phyloP scores from a whole-genome alignment of 73 alveolate genomes.

The Symbiodinium pilosum region DNA sequence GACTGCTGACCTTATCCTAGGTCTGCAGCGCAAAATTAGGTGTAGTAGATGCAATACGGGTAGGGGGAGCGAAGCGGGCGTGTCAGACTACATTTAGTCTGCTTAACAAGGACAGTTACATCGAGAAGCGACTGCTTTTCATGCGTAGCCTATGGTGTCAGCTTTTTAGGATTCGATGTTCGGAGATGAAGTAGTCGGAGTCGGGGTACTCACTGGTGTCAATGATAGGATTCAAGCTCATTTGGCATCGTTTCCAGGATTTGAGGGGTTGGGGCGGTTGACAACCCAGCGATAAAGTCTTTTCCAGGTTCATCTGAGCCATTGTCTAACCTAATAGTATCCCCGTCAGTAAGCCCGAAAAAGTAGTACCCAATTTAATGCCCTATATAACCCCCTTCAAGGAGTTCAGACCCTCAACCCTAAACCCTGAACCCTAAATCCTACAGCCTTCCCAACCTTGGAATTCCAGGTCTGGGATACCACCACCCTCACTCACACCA shows the following conservation, averaged over 20 bases:
- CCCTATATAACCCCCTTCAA: background rate
- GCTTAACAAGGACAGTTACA: too few species aligned
- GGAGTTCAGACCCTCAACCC: too few species aligned
- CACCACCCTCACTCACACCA: too few species aligned
- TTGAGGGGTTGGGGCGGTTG: background rate
- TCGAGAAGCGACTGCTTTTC: too few species aligned
- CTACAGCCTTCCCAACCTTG: background rate
- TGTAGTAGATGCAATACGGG: too few species aligned
- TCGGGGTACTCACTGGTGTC: too few species aligned
- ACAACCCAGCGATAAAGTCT: too few species aligned
- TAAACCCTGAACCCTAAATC: background rate
- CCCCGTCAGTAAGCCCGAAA: background rate
- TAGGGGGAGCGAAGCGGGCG: too few species aligned
- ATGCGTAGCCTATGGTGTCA: background rate
- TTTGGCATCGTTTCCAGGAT: background rate
- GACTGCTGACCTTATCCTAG: too few species aligned
- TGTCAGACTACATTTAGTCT: too few species aligned
- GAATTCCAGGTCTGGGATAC: slow-evolving; percentile 42
- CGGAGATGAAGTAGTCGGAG: background rate
- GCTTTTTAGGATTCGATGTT: background rate
- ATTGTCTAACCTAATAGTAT: too few species aligned
- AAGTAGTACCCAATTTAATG: background rate
- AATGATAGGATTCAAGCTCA: background rate
- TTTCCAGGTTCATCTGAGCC: background rate
- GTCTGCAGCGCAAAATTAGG: too few species aligned